Base-by-base conservation (phyloP, 1,284 basidiomycete species). In the Sporisorium reilianum region DNA sequence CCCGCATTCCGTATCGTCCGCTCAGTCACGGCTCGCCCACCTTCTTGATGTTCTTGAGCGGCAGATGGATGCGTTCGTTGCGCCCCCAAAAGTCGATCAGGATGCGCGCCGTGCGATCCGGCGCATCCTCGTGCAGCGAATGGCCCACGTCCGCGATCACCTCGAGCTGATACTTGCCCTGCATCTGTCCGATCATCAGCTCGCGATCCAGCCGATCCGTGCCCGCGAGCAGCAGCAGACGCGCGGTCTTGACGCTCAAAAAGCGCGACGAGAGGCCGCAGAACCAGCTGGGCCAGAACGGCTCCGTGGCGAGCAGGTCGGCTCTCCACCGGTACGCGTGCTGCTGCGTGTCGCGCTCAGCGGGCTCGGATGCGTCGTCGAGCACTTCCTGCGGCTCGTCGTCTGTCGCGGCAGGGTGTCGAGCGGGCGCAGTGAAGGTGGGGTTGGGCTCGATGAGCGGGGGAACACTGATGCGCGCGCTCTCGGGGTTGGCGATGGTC, bases 111-210 rank as follows among this genome's bases (percentile, higher is more conserved):
- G 95, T 87, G 20, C 88, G 88, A 1, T 88, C 90, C 0, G 95
- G 95, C 77, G 95, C 90, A 80, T 98, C 95, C 91, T 97, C 95
- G 59, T 98, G 96, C 45, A 99, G 85, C 86, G 96, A 92, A 83
- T 99, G 96, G 0, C 96, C 96, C 0, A 94, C 93, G 22, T 90
- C 90, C 4, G 89, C 89, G 70, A 97, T 89, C 26, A 98, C 94
- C 23, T 90, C 90, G 79, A 97, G 89, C 86, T 98, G 96, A 86
- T 97, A 98, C 85, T 97, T 97, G 62, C 80, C 82, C 67, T 86
- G 86, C 96, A 99, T 98, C 85, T 99, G 96, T 0, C 95, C 97
- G 52, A 99, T 95, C 92, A 97, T 97, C 42, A 99, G 88, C 74
- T 93, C 91, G 75, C 90, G 92, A 84, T 99, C 97, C 2, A 99